Percentiles rank a stretch among this genome's conserved stretches.
Evolutionary conservation across 805 yeast genomes (phyloP).

Genomic region (Wickerhamiella lipophila): DNA sequence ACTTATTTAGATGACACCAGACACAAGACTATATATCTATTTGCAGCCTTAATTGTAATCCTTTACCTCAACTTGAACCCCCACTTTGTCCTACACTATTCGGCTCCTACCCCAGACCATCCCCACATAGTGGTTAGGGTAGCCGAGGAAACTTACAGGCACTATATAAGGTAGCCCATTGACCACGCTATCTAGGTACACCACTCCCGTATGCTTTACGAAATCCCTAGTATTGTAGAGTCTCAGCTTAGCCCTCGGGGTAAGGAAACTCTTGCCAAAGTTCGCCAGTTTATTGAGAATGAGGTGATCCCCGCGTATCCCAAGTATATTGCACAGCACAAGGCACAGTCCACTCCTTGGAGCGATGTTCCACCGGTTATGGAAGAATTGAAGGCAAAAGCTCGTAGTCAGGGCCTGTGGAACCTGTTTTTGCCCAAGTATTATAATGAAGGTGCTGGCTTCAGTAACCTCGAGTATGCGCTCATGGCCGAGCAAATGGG

Average conservation of each 20-base stretch:
- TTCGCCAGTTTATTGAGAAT: constrained; percentile 41
- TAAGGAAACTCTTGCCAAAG: constrained; percentile 26
- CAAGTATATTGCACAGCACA: constrained; percentile 33
- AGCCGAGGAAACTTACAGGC: not conserved
- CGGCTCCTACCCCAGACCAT: not conserved
- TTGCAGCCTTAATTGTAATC: too few species aligned
- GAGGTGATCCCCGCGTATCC: constrained; percentile 47
- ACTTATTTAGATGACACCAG: constrained; percentile 13
- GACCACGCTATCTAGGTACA: not conserved
- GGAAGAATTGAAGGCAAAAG: constrained; percentile 41
- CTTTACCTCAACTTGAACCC: not conserved
- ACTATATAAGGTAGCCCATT: not conserved
- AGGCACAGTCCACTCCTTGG: constrained; percentile 38
- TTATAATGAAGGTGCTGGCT: constrained; percentile 44
- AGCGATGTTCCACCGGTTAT: constrained; percentile 35
- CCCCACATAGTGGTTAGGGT: constrained; percentile 1
- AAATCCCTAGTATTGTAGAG: constrained; percentile 13
- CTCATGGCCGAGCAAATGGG: constrained; percentile 54
- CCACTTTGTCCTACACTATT: not conserved
- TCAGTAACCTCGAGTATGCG: constrained; percentile 49
- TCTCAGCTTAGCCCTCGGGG: constrained; percentile 27
- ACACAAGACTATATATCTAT: too few species aligned
- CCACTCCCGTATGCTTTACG: constrained; percentile 7
- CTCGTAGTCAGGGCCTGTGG: constrained; percentile 44
- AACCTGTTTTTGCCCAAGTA: constrained; percentile 42